Base-by-base conservation (phyloP, 176 grass and related monocot species). In the Zoysia japonica region DNA sequence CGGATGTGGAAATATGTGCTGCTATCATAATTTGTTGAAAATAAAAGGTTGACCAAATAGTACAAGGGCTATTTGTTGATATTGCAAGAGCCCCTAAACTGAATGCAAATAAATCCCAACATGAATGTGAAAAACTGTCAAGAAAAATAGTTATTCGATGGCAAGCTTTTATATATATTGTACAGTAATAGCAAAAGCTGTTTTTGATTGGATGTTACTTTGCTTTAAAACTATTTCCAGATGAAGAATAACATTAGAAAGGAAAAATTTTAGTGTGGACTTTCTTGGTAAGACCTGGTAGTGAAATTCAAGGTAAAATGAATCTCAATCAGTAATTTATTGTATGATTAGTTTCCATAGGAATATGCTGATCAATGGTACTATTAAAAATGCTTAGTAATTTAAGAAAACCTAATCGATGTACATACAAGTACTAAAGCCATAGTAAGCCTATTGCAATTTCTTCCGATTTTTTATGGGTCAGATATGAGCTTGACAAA, bases 401-500 rank as follows among this genome's bases (percentile, higher is more conserved):
- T 28, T 28, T 28, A 53, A 67, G 15, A 63, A 40, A 87, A 79
- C 11, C 13, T 44, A 44, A 7, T 28, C 0, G 11, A 16, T 80
- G 40, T 56, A 14, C 7, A 54, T 13, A 43, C 43, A 54, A 69
- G 28, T 81, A 7, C 9, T 74, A 53, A 77, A 53, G 39, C 36
- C 6, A 17, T 48, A 80, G 64, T 69, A 57, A 69, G 11, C 12
- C 11, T 45, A 38, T 41, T 77, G 51, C 43, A 49, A 5, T 2
- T 71, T 57, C 76, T 71, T 76, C 67, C 19, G 37, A 66, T 3
- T 74, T 73, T n/a, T 39, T 51, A 57, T 48, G 28, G 8, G 13
- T 39, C 56, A 16, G 41, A 44, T 50, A 87, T 59, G 40, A 70
- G 69, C 39, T 64, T 70, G 19, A 66, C 10, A 76, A 15, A 81